These are phyloP conservation scores for Chlamydomonas eustigma DNA, from an alignment of 139 green algal species.

Conservation along the genomic window DNA sequence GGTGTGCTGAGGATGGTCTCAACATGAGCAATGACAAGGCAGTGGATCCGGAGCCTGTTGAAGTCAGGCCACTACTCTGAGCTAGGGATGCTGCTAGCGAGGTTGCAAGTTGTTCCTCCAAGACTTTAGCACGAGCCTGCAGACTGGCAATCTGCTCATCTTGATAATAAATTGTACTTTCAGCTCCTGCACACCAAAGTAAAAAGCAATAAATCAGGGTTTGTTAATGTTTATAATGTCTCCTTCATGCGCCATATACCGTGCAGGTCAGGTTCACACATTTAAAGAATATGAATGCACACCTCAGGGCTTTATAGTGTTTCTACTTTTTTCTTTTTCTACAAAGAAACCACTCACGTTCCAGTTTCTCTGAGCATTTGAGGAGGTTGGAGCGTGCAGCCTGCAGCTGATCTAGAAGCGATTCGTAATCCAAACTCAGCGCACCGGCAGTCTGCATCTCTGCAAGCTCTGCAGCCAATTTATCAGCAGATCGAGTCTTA, in stretches of 20 bases:
- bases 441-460: background rate
- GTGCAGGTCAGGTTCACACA: too few relatives aligned
- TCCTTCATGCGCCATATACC: too few relatives aligned
- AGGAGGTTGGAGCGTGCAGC: background rate
- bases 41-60: too few relatives aligned
- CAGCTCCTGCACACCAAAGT: background rate
- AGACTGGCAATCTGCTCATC: constrained; percentile 28
- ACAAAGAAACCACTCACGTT: background rate
- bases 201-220: too few relatives aligned
- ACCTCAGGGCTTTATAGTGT: too few relatives aligned
- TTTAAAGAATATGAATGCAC: too few relatives aligned
- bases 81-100: background rate
- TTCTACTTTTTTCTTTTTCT: too few relatives aligned
- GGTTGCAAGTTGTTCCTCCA: constrained; percentile 6
- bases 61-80: background rate
- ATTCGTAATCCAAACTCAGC: background rate
- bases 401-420: constrained; percentile 23
- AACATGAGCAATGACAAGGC: too few relatives aligned
- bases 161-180: constrained; percentile 23
- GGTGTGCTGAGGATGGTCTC: too few relatives aligned
- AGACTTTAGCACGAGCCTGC: background rate
- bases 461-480: background rate
- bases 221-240: too few relatives aligned
- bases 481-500: background rate
- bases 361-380: background rate